phyloP scores from a whole-genome alignment of 192 early-diverging fungal species.

The Coemansia sp. region DNA sequence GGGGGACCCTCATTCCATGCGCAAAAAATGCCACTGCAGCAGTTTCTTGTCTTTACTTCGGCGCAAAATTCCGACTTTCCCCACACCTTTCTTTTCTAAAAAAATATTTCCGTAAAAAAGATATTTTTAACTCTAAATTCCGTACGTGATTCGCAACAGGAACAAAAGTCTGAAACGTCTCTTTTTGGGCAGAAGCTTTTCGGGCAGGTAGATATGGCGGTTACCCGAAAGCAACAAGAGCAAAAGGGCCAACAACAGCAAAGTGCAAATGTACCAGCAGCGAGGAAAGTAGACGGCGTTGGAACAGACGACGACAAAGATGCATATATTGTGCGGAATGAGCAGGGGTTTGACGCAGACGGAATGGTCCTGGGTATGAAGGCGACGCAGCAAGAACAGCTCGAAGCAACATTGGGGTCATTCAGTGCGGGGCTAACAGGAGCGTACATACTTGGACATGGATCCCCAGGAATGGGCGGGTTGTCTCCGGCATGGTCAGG shows the following conservation, averaged over 20 bases:
- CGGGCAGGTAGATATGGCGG: neutral
- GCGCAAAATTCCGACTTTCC: neutral
- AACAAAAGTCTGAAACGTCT: neutral
- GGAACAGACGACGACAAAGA: neutral
- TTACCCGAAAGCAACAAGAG: neutral
- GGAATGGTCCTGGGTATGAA: neutral
- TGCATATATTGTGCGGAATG: neutral
- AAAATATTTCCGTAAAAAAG: neutral
- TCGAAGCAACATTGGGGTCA: neutral
- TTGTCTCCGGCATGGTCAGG: slow-evolving; percentile 40
- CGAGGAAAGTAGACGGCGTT: neutral
- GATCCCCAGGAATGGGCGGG: slow-evolving; percentile 8
- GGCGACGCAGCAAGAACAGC: neutral
- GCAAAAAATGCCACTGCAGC: neutral
- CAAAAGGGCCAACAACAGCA: neutral
- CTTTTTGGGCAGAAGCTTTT: neutral
- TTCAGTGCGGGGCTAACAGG: neutral
- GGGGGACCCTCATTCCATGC: neutral
- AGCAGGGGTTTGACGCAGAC: neutral
- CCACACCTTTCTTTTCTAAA: neutral
- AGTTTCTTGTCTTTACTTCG: neutral
- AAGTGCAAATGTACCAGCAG: neutral
- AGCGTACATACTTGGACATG: slow-evolving; percentile 10
- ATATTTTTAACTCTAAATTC: neutral
- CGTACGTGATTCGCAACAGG: neutral